Conservation (phyloP, 768 basidiomycete species). For the Coprinopsis marcescibilis region DNA sequence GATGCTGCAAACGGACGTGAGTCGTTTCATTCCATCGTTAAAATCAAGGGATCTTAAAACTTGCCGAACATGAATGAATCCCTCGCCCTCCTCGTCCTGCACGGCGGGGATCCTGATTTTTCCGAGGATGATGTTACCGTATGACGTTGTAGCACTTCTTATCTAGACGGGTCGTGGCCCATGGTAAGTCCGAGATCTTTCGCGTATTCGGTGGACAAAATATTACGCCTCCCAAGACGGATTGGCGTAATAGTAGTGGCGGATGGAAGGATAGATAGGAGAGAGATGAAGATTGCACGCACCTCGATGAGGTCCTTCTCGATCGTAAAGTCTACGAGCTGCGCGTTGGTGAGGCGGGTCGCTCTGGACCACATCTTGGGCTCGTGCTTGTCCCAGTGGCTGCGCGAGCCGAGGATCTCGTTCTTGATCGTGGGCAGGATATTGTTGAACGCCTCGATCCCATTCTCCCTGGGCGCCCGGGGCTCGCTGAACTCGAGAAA, state of each 20-base stretch:
- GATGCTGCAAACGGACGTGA: constrained; percentile 37
- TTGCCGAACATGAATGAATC: constrained; percentile 69
- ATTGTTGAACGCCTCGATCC: constrained; percentile 58
- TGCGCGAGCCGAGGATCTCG: constrained; percentile 63
- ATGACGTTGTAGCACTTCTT: constrained; percentile 51
- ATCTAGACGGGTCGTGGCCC: constrained; percentile 23
- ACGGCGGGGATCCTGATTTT: constrained; percentile 70
- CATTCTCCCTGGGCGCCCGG: constrained; percentile 54
- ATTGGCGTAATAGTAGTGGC: not conserved
- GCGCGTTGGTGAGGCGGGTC: constrained; percentile 39
- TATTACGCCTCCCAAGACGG: no score
- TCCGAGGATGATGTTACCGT: constrained; percentile 70
- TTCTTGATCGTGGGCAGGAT: constrained; percentile 52
- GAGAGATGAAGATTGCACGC: constrained; percentile 8
- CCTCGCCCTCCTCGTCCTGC: constrained; percentile 54
- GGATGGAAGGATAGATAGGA: not conserved
- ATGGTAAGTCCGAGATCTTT: constrained; percentile 3
- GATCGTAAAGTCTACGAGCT: constrained; percentile 48
- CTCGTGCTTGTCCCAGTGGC: constrained; percentile 68
- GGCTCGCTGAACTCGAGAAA: constrained; percentile 50
- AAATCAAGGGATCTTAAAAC: constrained; percentile 13
- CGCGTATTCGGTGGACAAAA: no score
- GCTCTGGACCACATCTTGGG: constrained; percentile 69
- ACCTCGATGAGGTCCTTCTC: constrained; percentile 39
- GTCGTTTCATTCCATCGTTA: constrained; percentile 8